Base-by-base conservation (phyloP, 1,284 basidiomycete species). In the Meripilus lineatus region DNA sequence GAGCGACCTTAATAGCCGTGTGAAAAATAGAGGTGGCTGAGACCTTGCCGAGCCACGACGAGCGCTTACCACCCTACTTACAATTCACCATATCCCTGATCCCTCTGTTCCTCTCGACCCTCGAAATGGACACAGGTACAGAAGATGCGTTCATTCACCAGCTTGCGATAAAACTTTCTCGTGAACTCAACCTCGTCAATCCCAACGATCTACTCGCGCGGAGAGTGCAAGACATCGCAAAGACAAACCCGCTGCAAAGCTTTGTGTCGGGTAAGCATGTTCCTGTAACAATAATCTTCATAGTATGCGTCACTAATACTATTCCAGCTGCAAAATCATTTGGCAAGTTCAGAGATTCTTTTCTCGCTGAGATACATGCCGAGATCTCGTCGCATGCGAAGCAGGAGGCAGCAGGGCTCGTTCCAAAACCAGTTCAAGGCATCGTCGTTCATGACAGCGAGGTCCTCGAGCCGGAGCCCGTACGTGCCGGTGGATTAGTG, bases 391-490 rank as follows among this genome's bases (percentile, higher is more conserved):
- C 78, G 46, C 82, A 89, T 68, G 68, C 71, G 49, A 73, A 80
- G 62, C 80, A 87, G 66, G 75, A 83, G 60, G 71, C 69, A 30
- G 69, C 77, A 26, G 78, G 77, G 33, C 58, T 72, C 49, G 66
- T 66, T 10, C 70, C 77, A 6, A 71, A 79, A 57, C 76, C 79
- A 15, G 17, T 32, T 4, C 63, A 83, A 21, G 89, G 88, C 11
- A 89, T 92, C 55, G 81, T 78, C 3, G 82, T 89, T n/a, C 79
- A 84, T 46, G 79, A 84, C 57, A 83, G 76, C 44, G 92, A 94
- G 38, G 82, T 89, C 0, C 71, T 93, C 5, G 84, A 87, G 51
- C 86, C 89, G 5, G 89, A 90, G 20, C 79, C 81, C 1, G 65
- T 69, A 6, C 69, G 88, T n/a, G 77, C 78, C 44, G 91, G 91